Base-by-base conservation (phyloP, 129 eudicot species). In the Chrysanthemum seticuspe region DNA sequence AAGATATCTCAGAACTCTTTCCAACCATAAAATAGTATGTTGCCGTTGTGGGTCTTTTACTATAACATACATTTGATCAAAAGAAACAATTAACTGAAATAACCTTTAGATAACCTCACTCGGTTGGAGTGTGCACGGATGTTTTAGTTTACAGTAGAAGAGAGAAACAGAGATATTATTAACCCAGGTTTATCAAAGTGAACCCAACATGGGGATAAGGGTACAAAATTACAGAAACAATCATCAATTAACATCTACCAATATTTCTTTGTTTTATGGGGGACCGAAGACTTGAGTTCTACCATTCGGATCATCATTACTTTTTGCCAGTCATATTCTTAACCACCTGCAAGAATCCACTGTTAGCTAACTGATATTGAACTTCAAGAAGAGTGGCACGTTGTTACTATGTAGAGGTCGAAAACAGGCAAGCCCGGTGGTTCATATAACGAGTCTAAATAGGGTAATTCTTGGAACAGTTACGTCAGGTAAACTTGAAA, bases 251-350 rank as follows among this genome's bases (percentile, higher is more conserved):
- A 62, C 21, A 34, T 25, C 64, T 19, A 59, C 66, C 76, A 11
- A 15, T 13, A 60, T 51, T 71, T 79, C 71, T 62, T 79, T 58
- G 70, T 68, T 76, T 60, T 60, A 13, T 31, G 29, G 52, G 44
- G 13, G 47, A 10, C 55, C 67, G 6, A 75, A 76, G 59, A 44
- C 73, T 54, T 31, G 51, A 75, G 67, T 49, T 65, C 53, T 62
- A 68, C 67, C 66, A 27, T 61, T 27, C 10, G 6, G 27, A 61
- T 63, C 73, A 62, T 58, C 73, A 58, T 83, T 82, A 48, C 68
- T 85, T 88, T 73, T 88, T 85, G 71, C 90, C 95, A 2, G 86
- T 88, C 90, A 88, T 81, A 19, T 88, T 88, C 16, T 86, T 84
- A 74, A 88, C 86, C 53, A 88, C 95, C 90, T 83, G 82, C 70